Evolutionary conservation across 116 monocot genomes (phyloP), one percentile per base, ranked within the genome.

Genomic region (Thalassia testudinum): DNA sequence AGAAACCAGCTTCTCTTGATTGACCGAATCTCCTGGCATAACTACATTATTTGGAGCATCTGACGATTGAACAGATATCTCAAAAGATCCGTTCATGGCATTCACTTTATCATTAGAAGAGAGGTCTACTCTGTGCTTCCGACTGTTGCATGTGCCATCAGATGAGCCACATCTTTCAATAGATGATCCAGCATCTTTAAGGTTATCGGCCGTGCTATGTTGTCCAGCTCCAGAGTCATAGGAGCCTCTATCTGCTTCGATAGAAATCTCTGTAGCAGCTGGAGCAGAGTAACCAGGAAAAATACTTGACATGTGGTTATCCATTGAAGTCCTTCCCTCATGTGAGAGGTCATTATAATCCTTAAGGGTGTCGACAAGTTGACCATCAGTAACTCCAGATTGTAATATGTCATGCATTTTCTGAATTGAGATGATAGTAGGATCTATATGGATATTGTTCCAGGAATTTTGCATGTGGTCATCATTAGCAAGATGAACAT

Each of bases 121-220:
- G 60, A 28, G n/a, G 16, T 42, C 49, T 54, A 68, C 62, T 50
- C 64, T 55, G 40, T 54, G 49, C 49, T 55, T 59, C 57, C 59
- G 63, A 72, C 43, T 29, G 20, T 42, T 63, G 54, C 27, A 30
- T 29, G 45, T 57, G 47, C 72, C 74, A 61, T 75, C 75, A 60
- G 86, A 81, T 19, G 77, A 74, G 43, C 69, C 68, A 64, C 78
- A 75, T 65, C 75, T 81, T 45, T 78, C 81, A 64, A 70, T 61
- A 28, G 54, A 38, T 37, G 86, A 86, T 37, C 54, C 81, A 66
- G 77, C 81, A 66, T 81, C 75, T 54, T 40, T 47, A 15, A 53
- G 24, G 54, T 49, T 37, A 66, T 74, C 43, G 49, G 54, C 48
- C 21, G n/a, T 43, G 29, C 52, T 63, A 12, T 27, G 19, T 49